Evolutionary conservation across 345 rosid species (phyloP).

Genomic region (Populus tremula): DNA sequence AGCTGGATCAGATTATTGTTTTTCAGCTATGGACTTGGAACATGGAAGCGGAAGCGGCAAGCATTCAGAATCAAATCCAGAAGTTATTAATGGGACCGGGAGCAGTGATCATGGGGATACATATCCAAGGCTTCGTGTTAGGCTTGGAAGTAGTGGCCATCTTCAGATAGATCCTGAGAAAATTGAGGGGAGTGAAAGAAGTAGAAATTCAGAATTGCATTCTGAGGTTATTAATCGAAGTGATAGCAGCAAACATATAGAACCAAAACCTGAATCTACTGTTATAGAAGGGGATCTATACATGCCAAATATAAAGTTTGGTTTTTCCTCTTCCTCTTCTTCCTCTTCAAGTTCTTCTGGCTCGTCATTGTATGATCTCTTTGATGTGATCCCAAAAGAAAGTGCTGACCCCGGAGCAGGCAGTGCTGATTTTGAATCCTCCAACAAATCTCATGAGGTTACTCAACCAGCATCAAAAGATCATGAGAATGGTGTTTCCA

Average conservation of each 20-base stretch:
- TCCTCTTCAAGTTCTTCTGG: constrained; percentile 30
- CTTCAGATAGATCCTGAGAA: constrained; percentile 14
- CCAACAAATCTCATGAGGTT: background rate
- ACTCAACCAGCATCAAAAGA: constrained; percentile 4
- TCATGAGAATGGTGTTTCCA: background rate
- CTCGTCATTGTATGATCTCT: constrained; percentile 40
- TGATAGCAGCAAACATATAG: constrained; percentile 19
- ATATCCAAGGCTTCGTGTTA: constrained; percentile 15
- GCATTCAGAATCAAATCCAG: constrained; percentile 11
- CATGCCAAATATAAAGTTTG: constrained; percentile 6
- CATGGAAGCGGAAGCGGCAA: constrained; percentile 21
- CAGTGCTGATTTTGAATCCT: background rate
- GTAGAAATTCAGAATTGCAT: constrained; percentile 15
- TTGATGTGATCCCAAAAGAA: constrained; percentile 12
- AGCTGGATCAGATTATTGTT: background rate
- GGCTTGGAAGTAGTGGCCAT: constrained; percentile 5
- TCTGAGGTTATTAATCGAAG: constrained; percentile 20
- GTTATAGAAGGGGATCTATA: constrained; percentile 3
- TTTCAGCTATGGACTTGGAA: constrained; percentile 42
- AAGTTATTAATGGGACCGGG: constrained; percentile 7
- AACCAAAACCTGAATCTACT: constrained; percentile 4
- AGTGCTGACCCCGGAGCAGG: background rate
- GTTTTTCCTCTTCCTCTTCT: constrained; percentile 31
- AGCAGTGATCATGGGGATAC: background rate
- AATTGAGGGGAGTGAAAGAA: constrained; percentile 13